A percentile compares a stretch with the other conserved stretches of the same genome.
Conservation (phyloP, 1,284 basidiomycete genomes). For the Melanopsichium pennsylvanicum region DNA sequence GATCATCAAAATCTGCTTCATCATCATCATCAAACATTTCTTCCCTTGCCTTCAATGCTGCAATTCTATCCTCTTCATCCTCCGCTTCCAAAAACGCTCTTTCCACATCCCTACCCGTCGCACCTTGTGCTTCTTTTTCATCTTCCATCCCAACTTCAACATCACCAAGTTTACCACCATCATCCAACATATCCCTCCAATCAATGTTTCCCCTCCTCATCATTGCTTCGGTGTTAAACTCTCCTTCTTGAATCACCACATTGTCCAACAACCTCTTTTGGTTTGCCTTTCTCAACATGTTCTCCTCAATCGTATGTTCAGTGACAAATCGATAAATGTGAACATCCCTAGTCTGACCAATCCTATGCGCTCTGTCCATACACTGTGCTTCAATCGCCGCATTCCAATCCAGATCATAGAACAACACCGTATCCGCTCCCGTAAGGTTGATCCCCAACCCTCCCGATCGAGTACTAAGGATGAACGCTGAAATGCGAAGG, state of each 20-base stretch:
- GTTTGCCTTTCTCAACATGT: conserved; percentile 93
- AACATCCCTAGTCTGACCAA: conserved; percentile 95
- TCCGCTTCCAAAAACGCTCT: conserved; percentile 83
- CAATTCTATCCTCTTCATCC: conserved; percentile 83
- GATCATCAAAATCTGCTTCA: conserved; percentile 32
- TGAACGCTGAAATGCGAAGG: conserved; percentile 87
- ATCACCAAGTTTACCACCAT: conserved; percentile 59
- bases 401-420: conserved; percentile 97
- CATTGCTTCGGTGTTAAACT: conserved; percentile 73
- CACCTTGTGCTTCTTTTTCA: conserved; percentile 49
- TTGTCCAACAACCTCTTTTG: conserved; percentile 92
- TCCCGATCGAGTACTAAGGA: conserved; percentile 89
- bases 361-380: conserved; percentile 92
- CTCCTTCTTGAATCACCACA: conserved; percentile 90
- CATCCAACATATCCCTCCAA: conserved; percentile 84
- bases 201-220: conserved; percentile 69
- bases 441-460: conserved; percentile 93
- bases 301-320: conserved; percentile 91
- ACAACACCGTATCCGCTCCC: conserved; percentile 95
- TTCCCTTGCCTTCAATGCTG: conserved; percentile 81
- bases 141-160: conserved; percentile 60
- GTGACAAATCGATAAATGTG: conserved; percentile 97
- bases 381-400: conserved; percentile 97
- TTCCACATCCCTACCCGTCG: conserved; percentile 70
- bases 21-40: conserved; percentile 80